A percentile compares a stretch with the other conserved stretches of the same genome.
These are phyloP conservation scores for Fusarium sp. DNA, from an alignment of 2,329 filamentous ascomycete genomes.

Conservation along the genomic window DNA sequence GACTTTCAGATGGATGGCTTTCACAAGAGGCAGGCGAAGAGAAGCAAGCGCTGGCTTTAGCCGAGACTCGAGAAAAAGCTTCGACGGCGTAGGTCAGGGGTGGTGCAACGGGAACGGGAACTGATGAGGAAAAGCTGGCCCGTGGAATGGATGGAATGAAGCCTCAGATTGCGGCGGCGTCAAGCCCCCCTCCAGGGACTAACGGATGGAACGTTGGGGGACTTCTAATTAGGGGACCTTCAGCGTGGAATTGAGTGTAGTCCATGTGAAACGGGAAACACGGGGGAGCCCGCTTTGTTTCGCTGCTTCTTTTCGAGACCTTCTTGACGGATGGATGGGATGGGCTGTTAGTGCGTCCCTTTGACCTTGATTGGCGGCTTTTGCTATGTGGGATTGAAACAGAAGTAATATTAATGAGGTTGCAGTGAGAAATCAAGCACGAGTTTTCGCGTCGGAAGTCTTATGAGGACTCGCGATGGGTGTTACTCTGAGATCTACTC, in stretches of 20 bases:
- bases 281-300: slow-evolving; percentile 31
- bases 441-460: neutral
- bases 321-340: neutral
- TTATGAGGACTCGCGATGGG: neutral
- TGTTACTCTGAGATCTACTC: neutral
- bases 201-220: slow-evolving; percentile 12
- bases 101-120: neutral
- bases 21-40: neutral
- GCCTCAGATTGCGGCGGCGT: slow-evolving; percentile 5
- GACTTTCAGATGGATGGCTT: neutral
- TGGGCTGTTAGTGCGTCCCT: neutral
- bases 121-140: neutral
- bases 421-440: neutral
- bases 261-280: slow-evolving; percentile 33
- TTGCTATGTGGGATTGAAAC: slow-evolving; percentile 17
- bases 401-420: slow-evolving; percentile 22
- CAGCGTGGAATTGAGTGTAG: slow-evolving; percentile 2
- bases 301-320: slow-evolving; percentile 21
- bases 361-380: slow-evolving; percentile 21
- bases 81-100: neutral
- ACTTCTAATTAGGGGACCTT: slow-evolving; percentile 19
- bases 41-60: slow-evolving; percentile 12
- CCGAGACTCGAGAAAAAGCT: slow-evolving; percentile 4
- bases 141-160: neutral
- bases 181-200: slow-evolving; percentile 5